Conservation (phyloP, 495 filamentous ascomycete genomes). For the Aspergillus leporis region DNA sequence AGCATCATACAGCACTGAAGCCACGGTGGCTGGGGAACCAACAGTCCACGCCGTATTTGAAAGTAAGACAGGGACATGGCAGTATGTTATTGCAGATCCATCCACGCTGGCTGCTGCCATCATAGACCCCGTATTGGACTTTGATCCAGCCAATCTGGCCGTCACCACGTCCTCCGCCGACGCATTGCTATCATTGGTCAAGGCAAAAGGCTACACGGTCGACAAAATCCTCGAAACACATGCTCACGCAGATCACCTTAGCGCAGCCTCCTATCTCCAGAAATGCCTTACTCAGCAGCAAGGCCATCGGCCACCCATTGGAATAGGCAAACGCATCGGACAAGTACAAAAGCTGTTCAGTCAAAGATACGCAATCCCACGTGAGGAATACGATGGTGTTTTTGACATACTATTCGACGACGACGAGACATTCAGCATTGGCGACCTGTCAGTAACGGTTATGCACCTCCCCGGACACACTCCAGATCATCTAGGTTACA, state of each 20-base stretch:
- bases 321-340: conserved; percentile 51
- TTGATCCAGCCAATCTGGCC: conserved; percentile 34
- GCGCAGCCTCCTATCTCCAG: conserved; percentile 49
- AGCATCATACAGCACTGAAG: not conserved
- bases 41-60: conserved; percentile 42
- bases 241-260: conserved; percentile 57
- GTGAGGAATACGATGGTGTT: conserved; percentile 34
- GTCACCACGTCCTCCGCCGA: conserved; percentile 50
- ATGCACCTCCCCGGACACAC: conserved; percentile 58
- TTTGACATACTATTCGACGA: conserved; percentile 52
- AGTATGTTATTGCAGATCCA: conserved; percentile 54
- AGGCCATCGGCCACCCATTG: conserved; percentile 30
- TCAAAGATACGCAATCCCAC: conserved; percentile 39
- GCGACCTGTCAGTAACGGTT: conserved; percentile 37
- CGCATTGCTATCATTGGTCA: conserved; percentile 34
- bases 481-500: conserved; percentile 56
- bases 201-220: conserved; percentile 41
- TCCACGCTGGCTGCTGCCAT: conserved; percentile 44
- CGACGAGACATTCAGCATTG: conserved; percentile 48
- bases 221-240: conserved; percentile 54
- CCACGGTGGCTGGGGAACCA: conserved; percentile 19
- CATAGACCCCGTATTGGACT: conserved; percentile 59
- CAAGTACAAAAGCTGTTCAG: conserved; percentile 47
- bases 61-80: conserved; percentile 48
- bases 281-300: conserved; percentile 26